Conservation (phyloP, 441 rosid genomes). For the Populus trichocarpa region DNA sequence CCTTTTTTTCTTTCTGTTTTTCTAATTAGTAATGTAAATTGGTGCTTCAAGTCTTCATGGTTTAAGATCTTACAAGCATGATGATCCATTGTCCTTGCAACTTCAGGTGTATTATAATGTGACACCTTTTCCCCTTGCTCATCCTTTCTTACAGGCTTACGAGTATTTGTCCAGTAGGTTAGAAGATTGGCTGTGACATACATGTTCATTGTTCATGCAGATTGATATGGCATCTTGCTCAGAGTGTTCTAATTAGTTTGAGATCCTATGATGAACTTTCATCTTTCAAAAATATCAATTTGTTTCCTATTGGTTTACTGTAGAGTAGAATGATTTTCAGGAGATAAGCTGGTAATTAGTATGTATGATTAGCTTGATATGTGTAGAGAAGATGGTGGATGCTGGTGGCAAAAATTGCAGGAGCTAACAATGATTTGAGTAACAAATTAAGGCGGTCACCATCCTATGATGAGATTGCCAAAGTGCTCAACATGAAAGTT, state of each 20-base stretch:
- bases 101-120: background rate
- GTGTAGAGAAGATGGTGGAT: conserved; percentile 50
- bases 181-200: background rate
- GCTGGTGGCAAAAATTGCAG: conserved; percentile 39
- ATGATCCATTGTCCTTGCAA: background rate
- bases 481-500: conserved; percentile 34
- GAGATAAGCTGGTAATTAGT: conserved; percentile 43
- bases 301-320: background rate
- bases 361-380: conserved; percentile 45
- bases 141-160: background rate
- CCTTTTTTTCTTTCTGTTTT: background rate
- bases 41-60: background rate
- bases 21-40: background rate
- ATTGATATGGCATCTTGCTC: background rate
- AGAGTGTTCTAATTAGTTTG: background rate
- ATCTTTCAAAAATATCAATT: background rate
- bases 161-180: background rate
- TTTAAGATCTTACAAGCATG: background rate
- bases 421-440: conserved; percentile 34
- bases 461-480: conserved; percentile 46
- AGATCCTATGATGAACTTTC: background rate
- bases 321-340: conserved; percentile 5
- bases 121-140: background rate
- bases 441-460: conserved; percentile 34
- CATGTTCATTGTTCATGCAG: background rate